phyloP scores from a whole-genome alignment of 768 basidiomycete genomes.

The Suillus hirtellus region DNA sequence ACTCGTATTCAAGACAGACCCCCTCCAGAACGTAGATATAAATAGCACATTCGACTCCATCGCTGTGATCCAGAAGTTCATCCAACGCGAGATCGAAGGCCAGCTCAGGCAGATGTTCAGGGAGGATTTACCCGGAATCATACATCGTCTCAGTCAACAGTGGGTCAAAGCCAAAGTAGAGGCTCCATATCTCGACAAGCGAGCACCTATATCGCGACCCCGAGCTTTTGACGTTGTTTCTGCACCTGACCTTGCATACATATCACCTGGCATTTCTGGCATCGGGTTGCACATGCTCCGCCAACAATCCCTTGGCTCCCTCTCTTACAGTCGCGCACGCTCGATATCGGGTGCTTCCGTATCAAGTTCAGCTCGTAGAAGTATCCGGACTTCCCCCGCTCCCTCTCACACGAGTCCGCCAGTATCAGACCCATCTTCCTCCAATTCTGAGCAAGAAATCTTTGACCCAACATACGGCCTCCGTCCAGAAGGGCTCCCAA shows the following conservation, averaged over 20 bases:
- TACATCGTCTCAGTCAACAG: constrained; percentile 92
- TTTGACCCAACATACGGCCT: constrained; percentile 97
- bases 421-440: constrained; percentile 24
- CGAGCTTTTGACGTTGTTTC: constrained; percentile 41
- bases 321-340: constrained; percentile 34
- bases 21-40: constrained; percentile 96
- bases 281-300: constrained; percentile 24
- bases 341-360: constrained; percentile 44
- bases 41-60: constrained; percentile 98
- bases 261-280: constrained; percentile 19
- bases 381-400: constrained; percentile 20
- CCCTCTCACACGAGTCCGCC: constrained; percentile 22
- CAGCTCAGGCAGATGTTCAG: constrained; percentile 98
- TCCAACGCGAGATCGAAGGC: constrained; percentile 95
- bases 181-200: constrained; percentile 77
- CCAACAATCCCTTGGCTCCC: constrained; percentile 23
- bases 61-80: constrained; percentile 95
- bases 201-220: constrained; percentile 37
- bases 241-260: constrained; percentile 40
- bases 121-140: constrained; percentile 95
- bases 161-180: constrained; percentile 96
- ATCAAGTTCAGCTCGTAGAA: constrained; percentile 32
- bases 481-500: constrained; percentile 86
- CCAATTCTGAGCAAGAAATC: constrained; percentile 62
- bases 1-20: constrained; percentile 99